These are phyloP conservation scores for Boletus smithii DNA, from an alignment of 1,284 basidiomycete genomes.

Conservation along the genomic window DNA sequence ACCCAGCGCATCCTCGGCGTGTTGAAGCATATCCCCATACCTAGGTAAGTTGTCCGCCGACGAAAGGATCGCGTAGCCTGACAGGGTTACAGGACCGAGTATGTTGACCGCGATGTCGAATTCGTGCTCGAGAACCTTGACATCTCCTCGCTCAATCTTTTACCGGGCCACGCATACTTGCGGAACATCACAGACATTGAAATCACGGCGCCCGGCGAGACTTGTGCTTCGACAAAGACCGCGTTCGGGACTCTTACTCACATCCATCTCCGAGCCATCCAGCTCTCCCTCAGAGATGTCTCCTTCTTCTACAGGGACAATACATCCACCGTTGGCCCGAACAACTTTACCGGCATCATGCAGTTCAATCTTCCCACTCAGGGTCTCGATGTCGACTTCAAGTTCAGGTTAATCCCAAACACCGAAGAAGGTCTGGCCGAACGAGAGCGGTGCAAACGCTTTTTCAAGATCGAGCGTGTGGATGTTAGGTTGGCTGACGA, in stretches of 20 bases:
- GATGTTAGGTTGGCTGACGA: conserved; percentile 51
- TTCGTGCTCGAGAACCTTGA: conserved; percentile 71
- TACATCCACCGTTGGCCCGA: conserved; percentile 46
- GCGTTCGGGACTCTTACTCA: conserved; percentile 60
- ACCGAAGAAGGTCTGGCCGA: conserved; percentile 39
- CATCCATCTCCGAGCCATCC: conserved; percentile 58
- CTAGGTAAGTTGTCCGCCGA: conserved; percentile 43
- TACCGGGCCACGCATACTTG: conserved; percentile 68
- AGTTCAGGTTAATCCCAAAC: conserved; percentile 57
- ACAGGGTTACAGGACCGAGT: conserved; percentile 52
- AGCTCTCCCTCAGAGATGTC: conserved; percentile 56
- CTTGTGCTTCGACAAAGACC: conserved; percentile 40
- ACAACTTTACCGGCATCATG: conserved; percentile 57
- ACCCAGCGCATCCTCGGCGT: conserved; percentile 47
- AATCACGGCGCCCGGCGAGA: conserved; percentile 46
- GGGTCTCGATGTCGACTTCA: conserved; percentile 64
- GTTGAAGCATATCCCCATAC: conserved; percentile 59
- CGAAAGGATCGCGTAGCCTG: conserved; percentile 6
- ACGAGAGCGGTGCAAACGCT: conserved; percentile 46
- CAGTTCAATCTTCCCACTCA: conserved; percentile 58
- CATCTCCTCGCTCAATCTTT: conserved; percentile 56
- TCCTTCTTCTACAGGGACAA: conserved; percentile 72
- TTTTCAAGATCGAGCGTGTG: conserved; percentile 54
- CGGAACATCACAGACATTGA: conserved; percentile 72
- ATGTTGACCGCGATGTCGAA: conserved; percentile 59